Conservation (phyloP, 805 yeast species). For the Kuraishia piskuri region DNA sequence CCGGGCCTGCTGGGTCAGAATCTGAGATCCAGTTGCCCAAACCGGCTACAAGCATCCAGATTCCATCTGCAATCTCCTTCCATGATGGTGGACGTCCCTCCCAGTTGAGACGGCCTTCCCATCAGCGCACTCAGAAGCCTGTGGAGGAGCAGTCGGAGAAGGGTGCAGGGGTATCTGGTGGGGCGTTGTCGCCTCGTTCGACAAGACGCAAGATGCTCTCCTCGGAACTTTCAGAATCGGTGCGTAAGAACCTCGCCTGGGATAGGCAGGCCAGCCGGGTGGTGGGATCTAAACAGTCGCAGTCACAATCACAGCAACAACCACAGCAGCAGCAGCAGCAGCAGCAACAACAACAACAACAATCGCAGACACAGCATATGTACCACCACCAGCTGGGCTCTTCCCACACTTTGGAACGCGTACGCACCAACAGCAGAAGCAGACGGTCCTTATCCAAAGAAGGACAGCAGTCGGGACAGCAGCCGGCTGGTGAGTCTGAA, state of each 20-base stretch:
- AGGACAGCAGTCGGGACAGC: not conserved
- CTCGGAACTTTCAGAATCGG: constrained; percentile 1
- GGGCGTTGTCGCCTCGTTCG: constrained; percentile 3
- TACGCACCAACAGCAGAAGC: not conserved
- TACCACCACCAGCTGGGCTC: not conserved
- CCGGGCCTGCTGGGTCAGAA: not conserved
- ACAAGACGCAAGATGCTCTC: constrained; percentile 2
- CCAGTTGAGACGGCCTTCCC: not conserved
- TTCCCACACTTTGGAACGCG: not conserved
- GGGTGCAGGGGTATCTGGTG: not conserved
- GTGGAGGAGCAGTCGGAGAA: constrained; percentile 1
- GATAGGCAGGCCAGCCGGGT: constrained; percentile 1
- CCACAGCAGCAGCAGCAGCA: not conserved
- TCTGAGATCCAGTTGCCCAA: not conserved
- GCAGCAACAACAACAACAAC: not conserved
- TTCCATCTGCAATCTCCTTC: not conserved
- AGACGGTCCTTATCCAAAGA: not conserved
- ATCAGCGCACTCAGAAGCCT: not conserved
- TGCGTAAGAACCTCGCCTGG: constrained; percentile 2
- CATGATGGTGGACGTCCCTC: not conserved
- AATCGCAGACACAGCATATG: not conserved
- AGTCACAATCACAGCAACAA: not conserved
- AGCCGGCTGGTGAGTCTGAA: not conserved
- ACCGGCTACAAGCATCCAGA: not conserved
- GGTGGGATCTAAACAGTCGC: not conserved